A percentile compares a stretch with the other conserved stretches of the same genome.
Evolutionary conservation across 352 stramenopile genomes (phyloP).

Genomic region (Pythium coloratum): DNA sequence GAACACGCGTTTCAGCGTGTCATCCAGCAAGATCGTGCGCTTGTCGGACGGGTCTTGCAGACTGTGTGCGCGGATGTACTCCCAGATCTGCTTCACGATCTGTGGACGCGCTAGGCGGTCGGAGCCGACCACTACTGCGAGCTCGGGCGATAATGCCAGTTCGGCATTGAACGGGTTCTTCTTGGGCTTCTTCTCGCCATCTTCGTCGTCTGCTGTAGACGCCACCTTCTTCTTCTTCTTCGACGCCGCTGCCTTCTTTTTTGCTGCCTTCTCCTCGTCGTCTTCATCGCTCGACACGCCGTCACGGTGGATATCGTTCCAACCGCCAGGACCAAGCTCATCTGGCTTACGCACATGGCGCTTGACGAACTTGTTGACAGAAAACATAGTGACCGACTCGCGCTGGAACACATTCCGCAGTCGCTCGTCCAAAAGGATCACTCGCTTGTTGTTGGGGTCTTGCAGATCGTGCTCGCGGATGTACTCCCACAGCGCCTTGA

Average conservation of each 20-base stretch:
- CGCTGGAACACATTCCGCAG: slow-evolving; percentile 79
- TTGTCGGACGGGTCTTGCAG: slow-evolving; percentile 95
- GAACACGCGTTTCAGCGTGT: slow-evolving; percentile 81
- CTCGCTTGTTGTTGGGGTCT: slow-evolving; percentile 93
- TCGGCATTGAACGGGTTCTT: slow-evolving; percentile 76
- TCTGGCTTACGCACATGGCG: slow-evolving; percentile 78
- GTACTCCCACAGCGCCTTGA: slow-evolving; percentile 97
- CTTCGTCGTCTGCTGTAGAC: slow-evolving; percentile 34
- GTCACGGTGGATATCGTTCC: slow-evolving; percentile 74
- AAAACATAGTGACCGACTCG: slow-evolving; percentile 88
- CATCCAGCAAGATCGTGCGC: slow-evolving; percentile 91
- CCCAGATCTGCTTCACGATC: slow-evolving; percentile 95
- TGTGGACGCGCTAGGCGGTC: slow-evolving; percentile 88
- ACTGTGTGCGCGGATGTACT: slow-evolving; percentile 95
- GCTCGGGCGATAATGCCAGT: slow-evolving; percentile 72
- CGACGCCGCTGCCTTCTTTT: slow-evolving; percentile 55
- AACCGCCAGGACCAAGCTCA: slow-evolving; percentile 61
- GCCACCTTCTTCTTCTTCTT: slow-evolving; percentile 59
- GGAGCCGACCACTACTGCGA: slow-evolving; percentile 74
- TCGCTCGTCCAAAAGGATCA: slow-evolving; percentile 90
- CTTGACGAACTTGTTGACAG: slow-evolving; percentile 89
- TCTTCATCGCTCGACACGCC: slow-evolving; percentile 84
- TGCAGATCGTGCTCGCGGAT: slow-evolving; percentile 95
- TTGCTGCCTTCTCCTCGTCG: slow-evolving; percentile 48
- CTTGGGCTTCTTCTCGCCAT: slow-evolving; percentile 56